phyloP scores from a whole-genome alignment of 306 rosid genomes.

The Chamaecrista fasciculata region DNA sequence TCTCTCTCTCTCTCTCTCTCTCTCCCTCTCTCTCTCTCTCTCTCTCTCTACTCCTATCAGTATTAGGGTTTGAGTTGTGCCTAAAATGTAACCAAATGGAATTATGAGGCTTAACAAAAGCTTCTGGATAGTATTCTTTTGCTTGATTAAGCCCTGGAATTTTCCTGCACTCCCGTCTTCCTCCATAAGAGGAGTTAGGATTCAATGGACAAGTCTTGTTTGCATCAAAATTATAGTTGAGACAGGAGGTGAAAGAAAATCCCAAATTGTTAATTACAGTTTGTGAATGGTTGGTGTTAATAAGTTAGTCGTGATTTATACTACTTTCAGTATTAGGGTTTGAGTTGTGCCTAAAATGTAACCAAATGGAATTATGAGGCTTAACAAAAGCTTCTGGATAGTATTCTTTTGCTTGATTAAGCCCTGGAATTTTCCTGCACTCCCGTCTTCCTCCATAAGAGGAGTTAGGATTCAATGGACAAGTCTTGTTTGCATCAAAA shows the following conservation, averaged over 20 bases:
- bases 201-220: conserved; percentile 3
- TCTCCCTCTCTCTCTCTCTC: no score
- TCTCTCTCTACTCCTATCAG: neutral
- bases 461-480: conserved; percentile 6
- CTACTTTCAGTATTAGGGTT: no score
- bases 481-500: conserved; percentile 3
- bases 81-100: conserved; percentile 7
- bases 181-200: neutral
- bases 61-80: neutral
- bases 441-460: neutral
- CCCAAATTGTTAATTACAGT: neutral
- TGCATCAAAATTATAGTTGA: neutral
- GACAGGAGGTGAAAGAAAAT: neutral
- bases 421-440: neutral
- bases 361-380: neutral
- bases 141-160: neutral
- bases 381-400: neutral
- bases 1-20: no score
- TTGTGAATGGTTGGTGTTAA: conserved; percentile 22
- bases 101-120: neutral
- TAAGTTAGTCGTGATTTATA: conserved; percentile 6
- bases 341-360: no score
- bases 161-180: neutral
- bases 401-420: neutral
- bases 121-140: neutral